A percentile compares a stretch with the other conserved stretches of the same genome.
Conservation (phyloP, 139 green algal species). For the Micractinium conductrix region DNA sequence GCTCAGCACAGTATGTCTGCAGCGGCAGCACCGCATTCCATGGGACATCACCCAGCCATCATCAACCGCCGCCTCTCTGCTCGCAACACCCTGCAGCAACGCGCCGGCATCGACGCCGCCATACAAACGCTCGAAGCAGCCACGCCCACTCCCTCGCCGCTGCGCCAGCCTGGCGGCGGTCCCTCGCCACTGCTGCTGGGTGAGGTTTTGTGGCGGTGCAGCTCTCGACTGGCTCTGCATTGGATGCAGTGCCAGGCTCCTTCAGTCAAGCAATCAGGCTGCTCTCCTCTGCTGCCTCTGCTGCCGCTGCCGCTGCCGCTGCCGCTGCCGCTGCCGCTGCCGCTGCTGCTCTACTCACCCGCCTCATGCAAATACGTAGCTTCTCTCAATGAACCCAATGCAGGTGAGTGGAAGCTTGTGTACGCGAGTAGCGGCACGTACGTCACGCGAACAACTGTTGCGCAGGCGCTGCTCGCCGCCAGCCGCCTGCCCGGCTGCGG, state of each 20-base stretch:
- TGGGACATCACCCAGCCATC: too few relatives aligned
- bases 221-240: background rate
- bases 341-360: too few relatives aligned
- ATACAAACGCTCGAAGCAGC: conserved; percentile 1
- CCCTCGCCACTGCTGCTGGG: background rate
- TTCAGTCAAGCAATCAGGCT: too few relatives aligned
- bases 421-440: conserved; percentile 19
- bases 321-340: too few relatives aligned
- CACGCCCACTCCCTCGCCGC: conserved; percentile 7
- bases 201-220: too few relatives aligned
- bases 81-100: background rate
- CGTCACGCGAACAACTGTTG: conserved; percentile 7
- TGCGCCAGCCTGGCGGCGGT: background rate
- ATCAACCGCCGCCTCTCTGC: background rate
- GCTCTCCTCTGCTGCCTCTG: too few relatives aligned
- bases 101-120: background rate
- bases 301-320: too few relatives aligned
- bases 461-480: conserved; percentile 17
- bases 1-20: too few relatives aligned
- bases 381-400: too few relatives aligned
- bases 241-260: too few relatives aligned
- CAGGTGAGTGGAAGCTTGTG: conserved; percentile 10
- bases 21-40: too few relatives aligned
- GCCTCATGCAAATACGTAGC: too few relatives aligned
- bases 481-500: conserved; percentile 15